Base-by-base conservation (phyloP, 2,329 filamentous ascomycete genomes). In the Tolypocladium guangdongense region DNA sequence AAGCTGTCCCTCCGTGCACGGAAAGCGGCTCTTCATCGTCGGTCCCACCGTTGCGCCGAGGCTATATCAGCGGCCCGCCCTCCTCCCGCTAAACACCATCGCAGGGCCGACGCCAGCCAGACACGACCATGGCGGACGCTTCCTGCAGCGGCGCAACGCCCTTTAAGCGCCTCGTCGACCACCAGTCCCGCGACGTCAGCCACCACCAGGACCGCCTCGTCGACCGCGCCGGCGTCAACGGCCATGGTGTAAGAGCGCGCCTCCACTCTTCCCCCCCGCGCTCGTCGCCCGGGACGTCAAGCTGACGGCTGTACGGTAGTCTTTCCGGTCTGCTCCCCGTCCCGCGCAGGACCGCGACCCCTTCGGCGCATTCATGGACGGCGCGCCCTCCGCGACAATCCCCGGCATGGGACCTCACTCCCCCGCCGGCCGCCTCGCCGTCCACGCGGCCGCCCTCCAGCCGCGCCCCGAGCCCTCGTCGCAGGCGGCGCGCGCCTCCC, bases 121-220 rank as follows among this genome's bases (percentile, higher is more conserved):
- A 30, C 35, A 20, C 53, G n/a, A 49, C 30, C 52, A 74, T 74
- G 72, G 66, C 70, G 38, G 71, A 73, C 51, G 65, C 66, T 53
- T 71, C 71, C 11, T 74, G 72, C 56, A 71, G 71, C 56, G 71
- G 71, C 36, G 64, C 66, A 2, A 70, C 69, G 49, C 71, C 72
- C 37, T 73, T 74, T 53, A 74, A 74, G 63, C 68, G 66, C 14
- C 64, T 74, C 43, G 60, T 71, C 22, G 70, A 74, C 10, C 71
- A 74, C 39, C 71, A 74, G 50, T 63, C 64, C n/a, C 66, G 67
- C 46, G 71, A 74, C 59, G 64, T 66, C 49, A 71, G 69, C 58
- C 68, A 69, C 51, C 71, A 72, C 18, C 70, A 73, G 56, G 71
- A 73, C 56, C 64, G 69, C n/a, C 59, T 71, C 20, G 58, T 67